Percentiles rank a stretch among this genome's conserved stretches.
These are phyloP conservation scores for Starmerella vitae DNA, from an alignment of 805 yeast genomes.

Conservation along the genomic window DNA sequence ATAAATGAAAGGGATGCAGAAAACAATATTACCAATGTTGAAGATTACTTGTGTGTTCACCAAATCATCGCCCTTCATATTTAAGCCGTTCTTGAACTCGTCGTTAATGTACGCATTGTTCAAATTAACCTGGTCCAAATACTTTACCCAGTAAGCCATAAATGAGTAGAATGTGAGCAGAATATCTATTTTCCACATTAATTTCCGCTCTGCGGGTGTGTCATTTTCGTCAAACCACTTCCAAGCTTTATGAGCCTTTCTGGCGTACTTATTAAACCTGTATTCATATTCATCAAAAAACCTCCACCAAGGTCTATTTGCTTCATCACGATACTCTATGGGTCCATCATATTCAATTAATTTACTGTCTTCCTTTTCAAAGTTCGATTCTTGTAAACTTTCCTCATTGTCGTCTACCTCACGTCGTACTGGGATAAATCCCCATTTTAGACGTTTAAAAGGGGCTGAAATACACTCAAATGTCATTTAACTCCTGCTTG, in stretches of 20 bases:
- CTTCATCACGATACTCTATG: constrained; percentile 16
- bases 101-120: constrained; percentile 50
- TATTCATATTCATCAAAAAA: constrained; percentile 50
- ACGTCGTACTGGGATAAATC: constrained; percentile 14
- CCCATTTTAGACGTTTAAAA: constrained; percentile 13
- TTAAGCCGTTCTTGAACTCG: constrained; percentile 29
- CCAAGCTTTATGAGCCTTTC: constrained; percentile 34
- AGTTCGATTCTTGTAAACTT: constrained; percentile 3
- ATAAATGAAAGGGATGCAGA: constrained; percentile 51
- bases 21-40: constrained; percentile 44
- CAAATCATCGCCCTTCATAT: constrained; percentile 49
- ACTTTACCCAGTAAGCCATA: constrained; percentile 55
- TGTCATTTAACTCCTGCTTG: neutral
- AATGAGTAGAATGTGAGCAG: constrained; percentile 40
- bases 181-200: constrained; percentile 43
- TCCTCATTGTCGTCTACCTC: constrained; percentile 14
- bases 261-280: constrained; percentile 29
- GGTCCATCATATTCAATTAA: neutral
- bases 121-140: constrained; percentile 46
- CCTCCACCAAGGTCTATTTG: constrained; percentile 29
- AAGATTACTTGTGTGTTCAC: constrained; percentile 45
- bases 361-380: constrained; percentile 1
- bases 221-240: constrained; percentile 42
- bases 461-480: neutral
- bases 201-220: constrained; percentile 35